Evolutionary conservation across 2,329 filamentous ascomycete genomes (phyloP), one percentile per base, ranked within the genome.

Genomic region (Fusarium zealandicum): DNA sequence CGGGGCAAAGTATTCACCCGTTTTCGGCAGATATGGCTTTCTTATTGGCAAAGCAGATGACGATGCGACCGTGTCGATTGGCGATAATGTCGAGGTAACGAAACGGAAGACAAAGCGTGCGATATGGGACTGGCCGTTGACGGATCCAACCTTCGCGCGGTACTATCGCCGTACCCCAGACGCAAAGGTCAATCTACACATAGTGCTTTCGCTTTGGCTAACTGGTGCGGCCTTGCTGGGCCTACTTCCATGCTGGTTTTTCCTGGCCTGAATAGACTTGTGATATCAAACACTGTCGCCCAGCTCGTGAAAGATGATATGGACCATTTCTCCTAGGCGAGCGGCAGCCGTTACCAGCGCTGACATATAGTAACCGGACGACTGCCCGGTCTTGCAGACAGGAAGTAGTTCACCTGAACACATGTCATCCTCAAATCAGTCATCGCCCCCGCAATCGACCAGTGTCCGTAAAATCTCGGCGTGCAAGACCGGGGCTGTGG

Each of bases 11-110:
- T 90, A 84, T 70, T 83, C 81, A 54, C 88, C 89, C 11, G 79
- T 90, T 8, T 92, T 92, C 77, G 89, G 89, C 9, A 79, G 88
- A 37, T 92, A 92, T 73, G 87, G 81, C 0, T 91, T 90, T 68
- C 71, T 89, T 6, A 63, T 59, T 16, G 58, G 64, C 11, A 54
- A 49, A 8, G 38, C 60, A 10, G 59, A 58, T 7, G 62, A 65
- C 16, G 59, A 71, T 13, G 65, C 67, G 6, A 38, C 20, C 8
- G 51, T 67, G 31, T 54, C 57, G 9, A 47, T 63, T 10, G 64
- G 85, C 2, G 81, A 89, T 70, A 73, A 80, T 38, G 79, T 88
- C 54, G 65, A 70, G 22, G 80, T 88, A 38, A 77, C 76, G 8
- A 78, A 74, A 63, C 75, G 78, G 40, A 80, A 78, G 40, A 63